A percentile compares a stretch with the other conserved stretches of the same genome.
These are phyloP conservation scores for Papiliotrema terrestris DNA, from an alignment of 1,284 basidiomycete species.

Conservation along the genomic window DNA sequence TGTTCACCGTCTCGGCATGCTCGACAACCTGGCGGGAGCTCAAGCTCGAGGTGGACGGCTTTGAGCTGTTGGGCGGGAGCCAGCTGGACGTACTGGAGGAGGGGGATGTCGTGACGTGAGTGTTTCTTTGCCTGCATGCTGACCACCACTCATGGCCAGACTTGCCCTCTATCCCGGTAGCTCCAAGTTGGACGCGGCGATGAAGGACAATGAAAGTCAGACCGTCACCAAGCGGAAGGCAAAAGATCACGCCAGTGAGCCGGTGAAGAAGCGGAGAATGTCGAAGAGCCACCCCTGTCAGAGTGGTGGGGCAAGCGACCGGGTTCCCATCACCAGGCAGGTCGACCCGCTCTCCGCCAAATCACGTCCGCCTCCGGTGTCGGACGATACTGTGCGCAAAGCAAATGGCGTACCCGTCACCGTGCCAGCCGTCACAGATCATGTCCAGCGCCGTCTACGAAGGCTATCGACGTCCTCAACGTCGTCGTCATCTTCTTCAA, in stretches of 20 bases:
- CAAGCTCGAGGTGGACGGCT: slow-evolving; percentile 46
- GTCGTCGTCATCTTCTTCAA: not conserved
- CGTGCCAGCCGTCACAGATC: not conserved
- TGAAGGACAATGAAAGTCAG: not conserved
- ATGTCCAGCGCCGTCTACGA: not conserved
- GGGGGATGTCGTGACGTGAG: slow-evolving; percentile 44
- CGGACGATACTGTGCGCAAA: too few relatives aligned
- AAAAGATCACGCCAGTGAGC: not conserved
- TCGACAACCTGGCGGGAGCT: slow-evolving; percentile 18
- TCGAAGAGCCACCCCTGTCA: not conserved
- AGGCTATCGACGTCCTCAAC: not conserved
- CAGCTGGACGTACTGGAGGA: slow-evolving; percentile 29
- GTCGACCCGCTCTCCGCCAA: too few relatives aligned
- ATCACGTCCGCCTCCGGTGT: too few relatives aligned
- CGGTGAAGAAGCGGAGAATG: not conserved
- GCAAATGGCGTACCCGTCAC: too few relatives aligned
- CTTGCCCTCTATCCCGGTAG: slow-evolving; percentile 18
- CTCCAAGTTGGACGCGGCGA: slow-evolving; percentile 5
- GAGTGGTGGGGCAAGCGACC: not conserved
- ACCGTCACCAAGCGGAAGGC: not conserved
- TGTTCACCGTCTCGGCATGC: slow-evolving; percentile 16
- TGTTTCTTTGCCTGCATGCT: not conserved
- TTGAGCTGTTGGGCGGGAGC: slow-evolving; percentile 43
- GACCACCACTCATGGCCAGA: not conserved
- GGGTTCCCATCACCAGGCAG: not conserved